Conservation (phyloP, 345 rosid species). For the Pistacia atlantica region DNA sequence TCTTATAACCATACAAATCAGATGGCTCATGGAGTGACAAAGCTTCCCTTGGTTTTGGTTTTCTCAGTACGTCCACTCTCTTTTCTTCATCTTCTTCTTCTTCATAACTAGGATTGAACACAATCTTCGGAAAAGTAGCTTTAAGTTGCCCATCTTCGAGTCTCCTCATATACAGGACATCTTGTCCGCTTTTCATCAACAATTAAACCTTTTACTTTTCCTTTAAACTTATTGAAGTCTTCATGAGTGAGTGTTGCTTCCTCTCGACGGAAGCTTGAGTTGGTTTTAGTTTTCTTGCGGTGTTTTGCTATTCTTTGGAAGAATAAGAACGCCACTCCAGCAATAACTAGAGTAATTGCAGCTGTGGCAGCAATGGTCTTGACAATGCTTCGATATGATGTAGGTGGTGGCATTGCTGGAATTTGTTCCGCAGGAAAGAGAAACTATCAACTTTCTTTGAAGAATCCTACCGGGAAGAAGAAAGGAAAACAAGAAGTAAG, state of each 20-base stretch:
- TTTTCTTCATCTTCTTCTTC: slow-evolving; percentile 39
- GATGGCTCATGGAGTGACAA: slow-evolving; percentile 15
- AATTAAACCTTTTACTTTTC: slow-evolving; percentile 49
- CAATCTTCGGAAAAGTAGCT: slow-evolving; percentile 33
- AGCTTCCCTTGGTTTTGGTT: slow-evolving; percentile 9
- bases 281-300: slow-evolving; percentile 8
- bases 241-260: slow-evolving; percentile 31
- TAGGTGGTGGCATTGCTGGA: slow-evolving; percentile 18
- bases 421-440: not conserved
- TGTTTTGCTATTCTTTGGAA: slow-evolving; percentile 21
- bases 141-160: slow-evolving; percentile 31
- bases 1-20: not conserved
- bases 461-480: slow-evolving; percentile 9
- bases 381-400: slow-evolving; percentile 2
- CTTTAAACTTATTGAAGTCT: slow-evolving; percentile 34
- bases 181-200: slow-evolving; percentile 50
- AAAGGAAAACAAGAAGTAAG: slow-evolving; percentile 2
- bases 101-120: slow-evolving; percentile 45
- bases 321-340: slow-evolving; percentile 33
- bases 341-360: slow-evolving; percentile 28
- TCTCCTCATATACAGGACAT: slow-evolving; percentile 57
- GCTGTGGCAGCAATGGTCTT: slow-evolving; percentile 34
- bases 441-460: not conserved
- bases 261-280: slow-evolving; percentile 36
- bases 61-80: slow-evolving; percentile 19